Evolutionary conservation across 306 rosid genomes (phyloP).

Genomic region (Cucumis cinereus): DNA sequence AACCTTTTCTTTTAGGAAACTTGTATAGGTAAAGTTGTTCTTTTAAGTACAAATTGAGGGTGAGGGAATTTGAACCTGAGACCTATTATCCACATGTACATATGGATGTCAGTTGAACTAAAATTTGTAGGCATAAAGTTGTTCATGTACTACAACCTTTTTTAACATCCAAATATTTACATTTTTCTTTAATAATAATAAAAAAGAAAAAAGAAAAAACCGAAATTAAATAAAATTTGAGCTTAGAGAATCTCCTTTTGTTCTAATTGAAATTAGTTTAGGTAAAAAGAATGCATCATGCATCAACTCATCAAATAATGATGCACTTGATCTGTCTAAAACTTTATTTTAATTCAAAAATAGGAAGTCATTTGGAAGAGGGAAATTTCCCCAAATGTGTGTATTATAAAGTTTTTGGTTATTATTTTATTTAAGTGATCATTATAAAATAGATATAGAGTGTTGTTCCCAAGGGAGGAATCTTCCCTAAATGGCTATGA

Average conservation of each 20-base stretch:
- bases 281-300: neutral
- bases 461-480: constrained; percentile 5
- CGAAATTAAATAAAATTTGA: neutral
- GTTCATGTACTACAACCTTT: too few relatives aligned
- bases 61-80: too few relatives aligned
- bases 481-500: constrained; percentile 2
- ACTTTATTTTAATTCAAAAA: neutral
- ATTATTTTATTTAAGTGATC: neutral
- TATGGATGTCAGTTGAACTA: too few relatives aligned
- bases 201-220: too few relatives aligned
- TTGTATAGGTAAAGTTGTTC: too few relatives aligned
- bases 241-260: neutral
- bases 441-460: neutral
- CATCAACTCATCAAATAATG: neutral
- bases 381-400: neutral
- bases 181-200: too few relatives aligned
- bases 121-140: too few relatives aligned
- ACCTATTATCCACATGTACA: too few relatives aligned
- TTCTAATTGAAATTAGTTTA: neutral
- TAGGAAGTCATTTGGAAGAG: neutral
- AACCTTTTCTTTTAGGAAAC: too few relatives aligned
- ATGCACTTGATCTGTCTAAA: neutral
- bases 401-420: neutral
- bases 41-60: too few relatives aligned
- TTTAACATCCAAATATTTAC: neutral